Conservation (phyloP, 805 yeast species). For the Grigorovia humatica region DNA sequence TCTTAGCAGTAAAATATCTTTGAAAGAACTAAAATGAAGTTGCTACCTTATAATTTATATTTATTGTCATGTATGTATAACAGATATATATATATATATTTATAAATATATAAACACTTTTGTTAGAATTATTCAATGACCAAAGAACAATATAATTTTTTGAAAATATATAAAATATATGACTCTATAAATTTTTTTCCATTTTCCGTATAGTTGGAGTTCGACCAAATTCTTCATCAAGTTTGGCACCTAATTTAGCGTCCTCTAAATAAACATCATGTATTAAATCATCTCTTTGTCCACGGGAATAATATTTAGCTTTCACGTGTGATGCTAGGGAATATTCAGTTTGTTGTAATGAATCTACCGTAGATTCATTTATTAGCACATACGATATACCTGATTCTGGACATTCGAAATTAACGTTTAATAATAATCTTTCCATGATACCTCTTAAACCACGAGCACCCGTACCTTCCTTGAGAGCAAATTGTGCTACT, state of each 20-base stretch:
- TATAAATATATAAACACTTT: too few species aligned
- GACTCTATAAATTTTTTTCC: background rate
- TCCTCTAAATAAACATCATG: conserved; percentile 37
- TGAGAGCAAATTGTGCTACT: conserved; percentile 39
- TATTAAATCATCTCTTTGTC: conserved; percentile 34
- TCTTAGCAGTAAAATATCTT: too few species aligned
- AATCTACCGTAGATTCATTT: conserved; percentile 35
- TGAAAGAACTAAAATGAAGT: background rate
- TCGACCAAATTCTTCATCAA: conserved; percentile 26
- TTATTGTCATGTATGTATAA: too few species aligned
- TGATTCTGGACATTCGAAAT: conserved; percentile 52
- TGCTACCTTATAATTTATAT: too few species aligned
- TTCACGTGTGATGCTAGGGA: conserved; percentile 24
- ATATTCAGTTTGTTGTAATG: conserved; percentile 28
- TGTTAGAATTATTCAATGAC: too few species aligned
- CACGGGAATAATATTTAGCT: conserved; percentile 38
- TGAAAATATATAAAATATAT: too few species aligned
- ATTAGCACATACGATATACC: conserved; percentile 41
- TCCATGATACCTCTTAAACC: conserved; percentile 49
- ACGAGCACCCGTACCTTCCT: conserved; percentile 52
- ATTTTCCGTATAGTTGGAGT: conserved; percentile 4
- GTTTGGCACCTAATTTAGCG: conserved; percentile 23
- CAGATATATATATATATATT: too few species aligned
- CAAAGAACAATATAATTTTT: too few species aligned
- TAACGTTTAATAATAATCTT: conserved; percentile 38